Evolutionary conservation across 257 asterid species (phyloP), one percentile per base, ranked within the genome.

Genomic region (Penstemon davidsonii): DNA sequence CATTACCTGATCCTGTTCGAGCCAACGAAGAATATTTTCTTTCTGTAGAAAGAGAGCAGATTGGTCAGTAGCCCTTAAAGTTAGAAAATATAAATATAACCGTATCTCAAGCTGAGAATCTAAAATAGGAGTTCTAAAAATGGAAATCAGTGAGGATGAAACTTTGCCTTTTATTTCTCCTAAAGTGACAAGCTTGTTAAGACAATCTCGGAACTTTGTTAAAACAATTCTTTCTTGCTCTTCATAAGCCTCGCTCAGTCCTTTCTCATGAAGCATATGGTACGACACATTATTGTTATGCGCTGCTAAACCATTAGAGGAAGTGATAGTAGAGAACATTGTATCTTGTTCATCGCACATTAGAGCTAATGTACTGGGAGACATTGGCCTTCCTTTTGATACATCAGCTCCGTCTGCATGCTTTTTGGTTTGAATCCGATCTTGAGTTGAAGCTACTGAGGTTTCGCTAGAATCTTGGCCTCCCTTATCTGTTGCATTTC

Each of bases 321-420:
- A 75, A 85, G 83, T 69, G 74, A 70, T 71, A 49, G 86, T 44
- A 71, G 86, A 43, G 75, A 90, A 92, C 86, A 89, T 78, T 5
- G 92, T 70, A 69, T 88, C 96, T 76, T 81, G 85, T 79, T 94
- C 99, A 49, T 94, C 96, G 25, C 99, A 94, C 97, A 94, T 88
- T 73, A 94, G 83, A 67, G 99, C 99, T 79, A 91, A 80, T 18
- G 97, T 94, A 75, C 95, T 91, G 10, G 97, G 99, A 62, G 99
- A 94, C 94, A 84, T 81, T 42, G 97, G 95, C 73, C 95, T 78
- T 74, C 84, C 80, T 82, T 81, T 85, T 49, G 95, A 74, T 60
- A 74, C 73, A 71, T 85, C 93, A 25, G 33, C 33, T 25, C 33
- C 33, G 33, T 1, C 33, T 25, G 33, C 33, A 25, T 25, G 33